Conservation (phyloP, 139 green algal genomes). For the Volvox reticuliferus region DNA sequence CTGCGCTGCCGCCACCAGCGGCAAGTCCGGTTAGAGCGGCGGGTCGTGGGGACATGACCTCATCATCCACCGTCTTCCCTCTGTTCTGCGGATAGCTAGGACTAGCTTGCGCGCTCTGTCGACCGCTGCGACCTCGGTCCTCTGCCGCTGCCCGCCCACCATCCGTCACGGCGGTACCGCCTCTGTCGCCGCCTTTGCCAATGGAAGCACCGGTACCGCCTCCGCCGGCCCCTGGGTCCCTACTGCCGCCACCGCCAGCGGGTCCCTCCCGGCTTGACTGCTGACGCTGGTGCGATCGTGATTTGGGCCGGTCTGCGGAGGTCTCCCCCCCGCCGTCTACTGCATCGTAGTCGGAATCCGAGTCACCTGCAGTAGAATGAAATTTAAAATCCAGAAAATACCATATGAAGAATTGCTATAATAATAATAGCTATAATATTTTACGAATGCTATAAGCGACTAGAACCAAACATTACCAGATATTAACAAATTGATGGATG, state of each 20-base stretch:
- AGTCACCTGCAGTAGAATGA: no score
- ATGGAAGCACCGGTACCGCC: background rate
- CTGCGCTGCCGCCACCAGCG: background rate
- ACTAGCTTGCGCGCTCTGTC: background rate
- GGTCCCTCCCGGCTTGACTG: background rate
- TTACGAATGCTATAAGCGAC: background rate
- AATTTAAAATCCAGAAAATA: no score
- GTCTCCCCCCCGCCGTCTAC: background rate
- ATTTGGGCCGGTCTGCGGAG: conserved; percentile 4
- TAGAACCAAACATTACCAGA: background rate
- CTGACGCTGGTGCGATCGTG: background rate
- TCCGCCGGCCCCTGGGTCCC: no score
- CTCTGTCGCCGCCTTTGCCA: background rate
- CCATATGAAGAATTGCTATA: background rate
- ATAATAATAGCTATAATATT: background rate
- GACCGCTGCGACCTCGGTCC: background rate
- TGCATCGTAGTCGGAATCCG: background rate
- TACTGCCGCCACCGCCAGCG: background rate
- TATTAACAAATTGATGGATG: background rate
- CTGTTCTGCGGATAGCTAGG: background rate
- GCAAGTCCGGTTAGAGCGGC: background rate
- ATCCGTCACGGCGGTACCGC: background rate
- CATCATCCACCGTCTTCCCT: background rate
- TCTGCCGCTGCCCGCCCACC: background rate
- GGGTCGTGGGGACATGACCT: conserved; percentile 28